phyloP scores from a whole-genome alignment of 495 filamentous ascomycete species.

The Penicillium waksmanii region DNA sequence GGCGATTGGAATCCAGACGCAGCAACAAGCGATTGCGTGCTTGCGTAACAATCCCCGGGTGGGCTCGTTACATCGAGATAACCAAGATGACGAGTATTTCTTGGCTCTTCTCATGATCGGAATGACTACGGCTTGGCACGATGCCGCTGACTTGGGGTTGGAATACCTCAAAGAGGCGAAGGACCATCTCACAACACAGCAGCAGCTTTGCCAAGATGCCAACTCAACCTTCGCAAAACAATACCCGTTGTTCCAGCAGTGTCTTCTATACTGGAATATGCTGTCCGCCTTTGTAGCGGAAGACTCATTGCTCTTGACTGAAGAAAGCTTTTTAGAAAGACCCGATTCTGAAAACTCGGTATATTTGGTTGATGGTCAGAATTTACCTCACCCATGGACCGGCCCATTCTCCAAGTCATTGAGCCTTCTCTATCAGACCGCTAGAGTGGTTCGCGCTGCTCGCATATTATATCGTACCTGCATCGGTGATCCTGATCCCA shows the following conservation, averaged over 20 bases:
- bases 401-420: slow-evolving; percentile 28
- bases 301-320: slow-evolving; percentile 24
- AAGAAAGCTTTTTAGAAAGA: slow-evolving; percentile 22
- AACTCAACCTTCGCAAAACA: slow-evolving; percentile 29
- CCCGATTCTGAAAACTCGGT: slow-evolving; percentile 23
- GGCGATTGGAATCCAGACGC: slow-evolving; percentile 29
- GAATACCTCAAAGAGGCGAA: slow-evolving; percentile 30
- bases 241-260: slow-evolving; percentile 31
- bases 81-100: slow-evolving; percentile 30
- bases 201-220: slow-evolving; percentile 21
- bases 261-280: slow-evolving; percentile 31
- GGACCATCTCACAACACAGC: slow-evolving; percentile 24
- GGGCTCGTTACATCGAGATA: slow-evolving; percentile 20
- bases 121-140: slow-evolving; percentile 29
- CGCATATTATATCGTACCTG: slow-evolving; percentile 20
- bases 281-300: slow-evolving; percentile 31
- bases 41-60: slow-evolving; percentile 23
- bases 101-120: slow-evolving; percentile 32
- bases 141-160: slow-evolving; percentile 27
- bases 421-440: slow-evolving; percentile 27
- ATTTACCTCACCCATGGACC: slow-evolving; percentile 31
- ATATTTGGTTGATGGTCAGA: slow-evolving; percentile 30
- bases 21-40: slow-evolving; percentile 33
- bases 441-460: slow-evolving; percentile 24
- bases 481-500: slow-evolving; percentile 15